Evolutionary conservation across 495 filamentous ascomycete species (phyloP), one percentile per base, ranked within the genome.

Genomic region (Aspergillus avenaceus): DNA sequence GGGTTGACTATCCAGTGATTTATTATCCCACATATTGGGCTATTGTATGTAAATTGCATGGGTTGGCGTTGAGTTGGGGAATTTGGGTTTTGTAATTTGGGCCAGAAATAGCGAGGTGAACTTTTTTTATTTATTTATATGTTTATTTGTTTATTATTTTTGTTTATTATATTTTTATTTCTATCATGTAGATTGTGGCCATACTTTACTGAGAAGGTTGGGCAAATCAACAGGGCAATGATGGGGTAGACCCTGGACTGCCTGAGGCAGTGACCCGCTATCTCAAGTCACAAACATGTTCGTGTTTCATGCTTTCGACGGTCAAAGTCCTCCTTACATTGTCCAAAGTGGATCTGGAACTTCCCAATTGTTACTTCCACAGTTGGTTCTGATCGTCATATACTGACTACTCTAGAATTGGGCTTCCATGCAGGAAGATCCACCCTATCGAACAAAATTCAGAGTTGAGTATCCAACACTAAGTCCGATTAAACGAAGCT

Each of bases 361-460:
- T n/a, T n/a, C 32, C 32, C 32, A 36, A 2, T 34, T 34, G 31
- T n/a, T n/a, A n/a, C n/a, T n/a, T n/a, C n/a, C n/a, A n/a, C 12
- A 34, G 18, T 34, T 16, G 12, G 25, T 14, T 7, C 28, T 19
- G n/a, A 6, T 46, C 34, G 25, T 38, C 18, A 11, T 28, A 22
- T 26, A 38, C 23, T 34, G 22, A 32, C 45, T 37, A 26, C 36
- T 42, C 28, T 32, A 31, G 49, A 38, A 45, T 56, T 36, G 50
- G 59, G 59, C 48, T 56, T 62, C 55, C 53, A 62, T 56, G 59
- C 59, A 56, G 53, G 43, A 16, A 31, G 42, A 14, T 26, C 42
- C 54, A 54, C 56, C 56, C 55, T 49, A 42, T 55, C 42, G 52
- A 41, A 53, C 48, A n/a, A n/a, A n/a, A n/a, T n/a, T n/a, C n/a